These are phyloP conservation scores for Leccinum pachyderme DNA, from an alignment of 1,284 basidiomycete species.

Conservation along the genomic window DNA sequence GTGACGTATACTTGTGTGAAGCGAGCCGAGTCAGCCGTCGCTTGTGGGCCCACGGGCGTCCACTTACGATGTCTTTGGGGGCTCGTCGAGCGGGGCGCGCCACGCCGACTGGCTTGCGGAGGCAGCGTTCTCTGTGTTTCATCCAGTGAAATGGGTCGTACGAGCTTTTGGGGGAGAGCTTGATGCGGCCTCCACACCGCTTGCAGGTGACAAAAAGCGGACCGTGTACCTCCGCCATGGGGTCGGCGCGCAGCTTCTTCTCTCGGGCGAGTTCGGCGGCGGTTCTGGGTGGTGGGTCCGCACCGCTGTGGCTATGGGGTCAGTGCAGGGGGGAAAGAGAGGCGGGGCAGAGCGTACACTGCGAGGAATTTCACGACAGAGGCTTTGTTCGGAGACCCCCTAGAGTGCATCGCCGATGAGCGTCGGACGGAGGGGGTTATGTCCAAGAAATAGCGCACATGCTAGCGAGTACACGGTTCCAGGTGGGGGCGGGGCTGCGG, in stretches of 20 bases:
- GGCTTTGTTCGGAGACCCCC: constrained; percentile 24
- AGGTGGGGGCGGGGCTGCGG: constrained; percentile 3
- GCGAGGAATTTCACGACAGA: constrained; percentile 21
- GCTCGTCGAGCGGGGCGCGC: constrained; percentile 13
- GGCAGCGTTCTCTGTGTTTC: constrained; percentile 58
- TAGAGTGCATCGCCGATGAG: constrained; percentile 23
- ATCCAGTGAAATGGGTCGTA: constrained; percentile 69
- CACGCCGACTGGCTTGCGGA: constrained; percentile 34
- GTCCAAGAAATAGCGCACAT: constrained; percentile 27
- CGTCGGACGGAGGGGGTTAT: neutral
- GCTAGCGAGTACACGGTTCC: neutral
- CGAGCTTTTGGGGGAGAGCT: constrained; percentile 63
- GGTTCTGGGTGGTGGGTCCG: constrained; percentile 24
- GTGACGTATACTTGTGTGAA: constrained; percentile 17
- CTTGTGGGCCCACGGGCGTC: neutral
- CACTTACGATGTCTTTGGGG: constrained; percentile 26
- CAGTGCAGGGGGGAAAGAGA: constrained; percentile 6
- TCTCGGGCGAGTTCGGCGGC: constrained; percentile 43
- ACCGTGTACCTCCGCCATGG: constrained; percentile 49
- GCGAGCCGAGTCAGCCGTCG: constrained; percentile 1
- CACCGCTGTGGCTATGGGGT: constrained; percentile 16
- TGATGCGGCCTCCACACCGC: constrained; percentile 55
- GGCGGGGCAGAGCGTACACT: constrained; percentile 13
- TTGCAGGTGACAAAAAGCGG: constrained; percentile 56
- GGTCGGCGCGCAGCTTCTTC: constrained; percentile 47